These are phyloP conservation scores for Coemansia sp. DNA, from an alignment of 192 early-diverging fungal species.

Conservation along the genomic window DNA sequence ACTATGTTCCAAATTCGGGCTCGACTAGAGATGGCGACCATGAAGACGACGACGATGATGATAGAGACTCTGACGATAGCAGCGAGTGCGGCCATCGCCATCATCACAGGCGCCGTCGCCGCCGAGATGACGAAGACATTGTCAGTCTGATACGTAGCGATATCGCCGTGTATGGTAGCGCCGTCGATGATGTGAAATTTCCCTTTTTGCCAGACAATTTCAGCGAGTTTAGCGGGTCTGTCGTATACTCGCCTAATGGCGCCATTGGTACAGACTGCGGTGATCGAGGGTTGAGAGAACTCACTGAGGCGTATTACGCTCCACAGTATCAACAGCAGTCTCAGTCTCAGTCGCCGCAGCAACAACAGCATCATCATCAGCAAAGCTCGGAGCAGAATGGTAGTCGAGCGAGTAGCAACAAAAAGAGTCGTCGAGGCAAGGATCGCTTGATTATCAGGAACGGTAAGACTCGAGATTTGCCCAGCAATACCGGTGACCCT, in stretches of 20 bases:
- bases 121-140: slow-evolving; percentile 25
- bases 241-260: slow-evolving; percentile 32
- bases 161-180: slow-evolving; percentile 45
- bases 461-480: slow-evolving; percentile 9
- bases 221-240: slow-evolving; percentile 43
- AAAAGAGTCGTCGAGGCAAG: slow-evolving; percentile 11
- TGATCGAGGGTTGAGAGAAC: slow-evolving; percentile 17
- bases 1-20: slow-evolving; percentile 18
- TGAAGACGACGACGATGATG: neutral
- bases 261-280: slow-evolving; percentile 4
- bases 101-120: neutral
- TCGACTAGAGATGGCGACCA: neutral
- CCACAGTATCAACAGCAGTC: neutral
- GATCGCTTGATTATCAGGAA: slow-evolving; percentile 9
- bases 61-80: neutral
- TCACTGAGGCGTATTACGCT: slow-evolving; percentile 15
- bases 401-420: neutral
- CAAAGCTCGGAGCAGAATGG: neutral
- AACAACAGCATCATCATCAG: neutral
- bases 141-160: slow-evolving; percentile 44
- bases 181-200: slow-evolving; percentile 51
- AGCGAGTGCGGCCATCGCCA: slow-evolving; percentile 8
- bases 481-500: neutral
- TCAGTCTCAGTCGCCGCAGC: slow-evolving; percentile 5
- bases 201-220: slow-evolving; percentile 49